Conservation (phyloP, 116 monocot genomes). For the Cymodocea nodosa region DNA sequence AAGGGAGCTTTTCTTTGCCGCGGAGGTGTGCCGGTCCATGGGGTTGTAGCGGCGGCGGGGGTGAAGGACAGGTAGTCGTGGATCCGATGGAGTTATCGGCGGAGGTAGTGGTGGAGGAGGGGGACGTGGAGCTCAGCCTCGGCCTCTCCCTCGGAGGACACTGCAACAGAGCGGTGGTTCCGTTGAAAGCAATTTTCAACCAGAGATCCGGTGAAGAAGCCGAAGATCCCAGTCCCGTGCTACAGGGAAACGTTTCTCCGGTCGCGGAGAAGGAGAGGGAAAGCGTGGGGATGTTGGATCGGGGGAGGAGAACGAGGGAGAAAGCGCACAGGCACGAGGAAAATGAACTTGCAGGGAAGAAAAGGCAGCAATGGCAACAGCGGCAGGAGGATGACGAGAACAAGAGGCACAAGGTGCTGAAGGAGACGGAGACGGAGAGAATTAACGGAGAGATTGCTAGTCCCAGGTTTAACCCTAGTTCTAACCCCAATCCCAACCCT, state of each 20-base stretch:
- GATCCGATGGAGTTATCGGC: background rate
- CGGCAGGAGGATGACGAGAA: too few relatives aligned
- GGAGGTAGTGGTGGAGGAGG: conserved; percentile 5
- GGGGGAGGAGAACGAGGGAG: conserved; percentile 5
- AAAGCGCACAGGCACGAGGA: background rate
- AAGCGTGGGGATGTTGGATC: background rate
- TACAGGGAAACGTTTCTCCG: background rate
- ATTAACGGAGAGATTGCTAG: background rate
- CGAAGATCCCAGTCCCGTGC: background rate
- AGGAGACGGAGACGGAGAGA: background rate
- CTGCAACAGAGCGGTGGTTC: background rate
- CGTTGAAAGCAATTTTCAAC: background rate
- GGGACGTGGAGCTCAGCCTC: conserved; percentile 9
- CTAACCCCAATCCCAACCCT: background rate
- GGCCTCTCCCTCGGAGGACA: conserved; percentile 14
- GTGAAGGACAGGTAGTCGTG: background rate
- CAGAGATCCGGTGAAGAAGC: background rate
- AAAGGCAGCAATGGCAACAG: background rate
- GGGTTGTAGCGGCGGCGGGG: conserved; percentile 1
- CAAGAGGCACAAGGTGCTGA: conserved; percentile 11
- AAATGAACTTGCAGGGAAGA: background rate
- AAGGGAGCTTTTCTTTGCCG: too few relatives aligned
- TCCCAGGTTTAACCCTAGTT: background rate
- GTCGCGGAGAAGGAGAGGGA: background rate
- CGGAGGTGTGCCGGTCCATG: background rate